Base-by-base conservation (phyloP, 257 asterid species). In the Gentiana straminea region DNA sequence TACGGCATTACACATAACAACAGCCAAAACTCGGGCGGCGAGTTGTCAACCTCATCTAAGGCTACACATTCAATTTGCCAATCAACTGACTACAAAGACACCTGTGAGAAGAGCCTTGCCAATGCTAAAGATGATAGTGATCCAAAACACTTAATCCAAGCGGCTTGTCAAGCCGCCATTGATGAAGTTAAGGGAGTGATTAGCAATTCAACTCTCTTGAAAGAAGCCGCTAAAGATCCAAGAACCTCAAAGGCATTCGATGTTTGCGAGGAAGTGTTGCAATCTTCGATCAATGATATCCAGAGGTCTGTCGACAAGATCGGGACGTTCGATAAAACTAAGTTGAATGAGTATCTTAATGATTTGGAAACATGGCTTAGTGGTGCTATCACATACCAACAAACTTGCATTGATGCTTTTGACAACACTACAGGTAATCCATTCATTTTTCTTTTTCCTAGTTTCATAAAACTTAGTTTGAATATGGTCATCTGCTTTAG, bases 1-100 rank as follows among this genome's bases (percentile, higher is more conserved):
- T 55, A 58, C 13, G 13, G 45, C 0, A 15, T 49, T 32, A 13
- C 10, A n/a, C 24, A 41, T 3, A 13, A 13, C 3, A 47, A 45
- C 5, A 45, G 13, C 4, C 24, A 24, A 24, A 37, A 13, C 3
- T 10, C 63, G 12, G 33, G 37, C 2, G 34, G 49, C 32, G 45
- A 8, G 6, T 9, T 64, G 10, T 1, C 46, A 5, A 55, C 66
- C 1, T 49, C 74, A 1, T 46, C 57, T 3, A 73, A 73, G 41
- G 51, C 74, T 3, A 63, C 54, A 2, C 37, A 65, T 8, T 47
- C 64, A 2, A 7, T 73, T 43, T 73, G 78, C 39, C 46, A 53
- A 6, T 54, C 53, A 4, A 66, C 74, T 8, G 75, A 73, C 57
- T 68, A 64, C 49, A 68, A 68, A 44, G 61, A 68, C 46, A 62